Evolutionary conservation across 2,329 filamentous ascomycete species (phyloP).

Genomic region (Penicillium sp.): DNA sequence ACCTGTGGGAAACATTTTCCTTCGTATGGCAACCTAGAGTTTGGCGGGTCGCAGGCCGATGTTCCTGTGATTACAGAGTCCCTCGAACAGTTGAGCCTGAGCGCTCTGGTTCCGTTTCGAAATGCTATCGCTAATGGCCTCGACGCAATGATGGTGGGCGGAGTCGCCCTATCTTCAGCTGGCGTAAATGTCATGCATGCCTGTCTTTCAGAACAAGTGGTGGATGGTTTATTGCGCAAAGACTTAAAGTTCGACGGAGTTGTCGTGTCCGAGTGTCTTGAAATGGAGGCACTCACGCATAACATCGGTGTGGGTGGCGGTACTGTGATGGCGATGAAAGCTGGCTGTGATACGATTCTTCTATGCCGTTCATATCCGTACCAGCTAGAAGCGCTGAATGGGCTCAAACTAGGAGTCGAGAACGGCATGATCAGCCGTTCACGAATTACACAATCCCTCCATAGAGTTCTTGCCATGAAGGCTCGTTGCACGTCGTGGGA

Average conservation of each 20-base stretch:
- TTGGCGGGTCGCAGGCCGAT: constrained; percentile 83
- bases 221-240: constrained; percentile 81
- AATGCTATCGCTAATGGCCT: constrained; percentile 83
- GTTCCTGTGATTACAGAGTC: constrained; percentile 96
- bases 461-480: constrained; percentile 76
- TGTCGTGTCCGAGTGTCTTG: constrained; percentile 89
- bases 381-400: constrained; percentile 87
- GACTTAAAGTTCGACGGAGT: constrained; percentile 89
- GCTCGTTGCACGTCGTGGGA: constrained; percentile 83
- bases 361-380: constrained; percentile 83
- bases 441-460: constrained; percentile 74
- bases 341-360: constrained; percentile 87
- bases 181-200: constrained; percentile 95
- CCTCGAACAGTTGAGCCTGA: constrained; percentile 85
- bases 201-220: constrained; percentile 86
- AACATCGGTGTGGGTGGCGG: constrained; percentile 97
- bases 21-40: constrained; percentile 92
- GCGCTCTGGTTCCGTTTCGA: constrained; percentile 83
- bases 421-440: constrained; percentile 82
- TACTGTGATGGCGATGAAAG: constrained; percentile 95
- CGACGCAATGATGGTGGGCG: constrained; percentile 93
- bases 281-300: constrained; percentile 93
- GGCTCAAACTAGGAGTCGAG: constrained; percentile 81
- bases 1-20: constrained; percentile 96
- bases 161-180: constrained; percentile 85